Base-by-base conservation (phyloP, 345 rosid species). In the Eucalyptus fibrosa region DNA sequence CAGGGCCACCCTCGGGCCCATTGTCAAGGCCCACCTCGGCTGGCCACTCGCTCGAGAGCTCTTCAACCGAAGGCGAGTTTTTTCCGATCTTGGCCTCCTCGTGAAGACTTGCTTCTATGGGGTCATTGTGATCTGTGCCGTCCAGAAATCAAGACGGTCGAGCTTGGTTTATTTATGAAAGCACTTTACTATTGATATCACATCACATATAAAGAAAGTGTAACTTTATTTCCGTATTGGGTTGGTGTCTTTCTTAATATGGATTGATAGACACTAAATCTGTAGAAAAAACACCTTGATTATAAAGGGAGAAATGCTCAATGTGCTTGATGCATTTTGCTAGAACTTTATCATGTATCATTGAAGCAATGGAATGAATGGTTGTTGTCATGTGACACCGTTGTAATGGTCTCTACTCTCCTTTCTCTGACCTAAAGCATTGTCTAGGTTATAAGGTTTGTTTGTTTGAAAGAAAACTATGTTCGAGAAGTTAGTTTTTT, bases 21-120 rank as follows among this genome's bases (percentile, higher is more conserved):
- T 93, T 87, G 89, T 91, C n/a, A 88, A 94, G 86, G 94, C 94
- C 86, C 92, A 94, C 88, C 90, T 95, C 47, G 94, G 96, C 86
- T 92, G 89, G 4, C 88, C 91, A n/a, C n/a, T 95, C 45, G 91
- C 93, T 50, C 89, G 92, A 8, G 90, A 94, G 88, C 90, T 95
- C 50, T 95, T 93, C 93, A 86, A 88, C 40, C 91, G 93, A 88
- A 85, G 72, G 13, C 91, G 93, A 14, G 95, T 92, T 62, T 90
- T 94, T 56, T 89, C 93, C 18, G 93, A 92, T 81, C 51, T 30
- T 37, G 77, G 89, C 21, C 94, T 95, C 89, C 95, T 95, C 12
- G 86, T 81, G 7, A 92, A 92, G 37, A 93, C 94, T 67, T 90
- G 95, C 89, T 94, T 94, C 72, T 94, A 92, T 88, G 96, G 95